Conservation (phyloP, 305 asterid species). For the Solanum hybrid region DNA sequence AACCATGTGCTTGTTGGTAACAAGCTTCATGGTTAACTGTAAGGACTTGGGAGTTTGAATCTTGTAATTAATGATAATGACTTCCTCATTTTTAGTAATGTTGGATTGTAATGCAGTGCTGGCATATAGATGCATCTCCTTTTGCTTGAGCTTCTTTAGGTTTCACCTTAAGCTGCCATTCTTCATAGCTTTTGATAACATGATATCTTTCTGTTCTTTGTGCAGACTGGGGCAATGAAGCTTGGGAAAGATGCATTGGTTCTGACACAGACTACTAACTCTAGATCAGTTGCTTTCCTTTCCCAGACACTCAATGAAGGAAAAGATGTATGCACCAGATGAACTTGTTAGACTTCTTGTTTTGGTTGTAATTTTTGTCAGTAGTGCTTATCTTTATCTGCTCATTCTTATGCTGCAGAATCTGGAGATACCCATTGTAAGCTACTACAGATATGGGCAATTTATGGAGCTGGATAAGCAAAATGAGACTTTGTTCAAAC, state of each 20-base stretch:
- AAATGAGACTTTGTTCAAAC: slow-evolving; percentile 35
- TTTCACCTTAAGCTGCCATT: neutral
- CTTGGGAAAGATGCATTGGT: slow-evolving; percentile 78
- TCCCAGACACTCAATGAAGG: slow-evolving; percentile 70
- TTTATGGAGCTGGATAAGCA: slow-evolving; percentile 61
- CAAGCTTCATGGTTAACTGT: neutral
- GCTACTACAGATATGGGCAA: slow-evolving; percentile 53
- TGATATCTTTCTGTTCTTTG: neutral
- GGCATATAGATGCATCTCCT: neutral
- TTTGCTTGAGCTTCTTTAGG: neutral
- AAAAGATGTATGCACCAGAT: slow-evolving; percentile 37
- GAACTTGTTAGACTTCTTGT: neutral
- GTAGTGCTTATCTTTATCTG: neutral
- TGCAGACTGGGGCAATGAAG: slow-evolving; percentile 72
- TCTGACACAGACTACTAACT: slow-evolving; percentile 54
- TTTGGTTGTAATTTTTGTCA: neutral
- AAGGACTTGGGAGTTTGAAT: neutral
- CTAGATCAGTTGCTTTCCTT: slow-evolving; percentile 71
- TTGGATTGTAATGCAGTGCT: neutral
- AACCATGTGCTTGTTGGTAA: neutral
- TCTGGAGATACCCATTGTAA: slow-evolving; percentile 68
- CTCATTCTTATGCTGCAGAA: slow-evolving; percentile 32
- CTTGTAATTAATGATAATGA: neutral
- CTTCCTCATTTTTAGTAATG: neutral
- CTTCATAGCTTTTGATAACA: neutral